Evolutionary conservation across 1,284 basidiomycete genomes (phyloP), one percentile per base, ranked within the genome.

Genomic region (Anthracocystis walkeri): DNA sequence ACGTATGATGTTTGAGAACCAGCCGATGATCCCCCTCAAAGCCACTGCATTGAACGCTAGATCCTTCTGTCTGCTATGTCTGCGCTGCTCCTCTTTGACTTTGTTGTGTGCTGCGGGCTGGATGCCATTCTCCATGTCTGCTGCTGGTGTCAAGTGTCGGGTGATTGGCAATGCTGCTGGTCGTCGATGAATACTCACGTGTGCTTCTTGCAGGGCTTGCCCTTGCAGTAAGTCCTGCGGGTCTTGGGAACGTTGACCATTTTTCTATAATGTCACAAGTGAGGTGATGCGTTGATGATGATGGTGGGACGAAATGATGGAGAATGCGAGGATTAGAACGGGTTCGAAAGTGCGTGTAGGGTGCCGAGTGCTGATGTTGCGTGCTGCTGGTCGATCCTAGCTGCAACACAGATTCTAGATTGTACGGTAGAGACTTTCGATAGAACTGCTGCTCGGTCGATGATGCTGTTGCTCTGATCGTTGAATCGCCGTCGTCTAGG

Each of bases 151-250:
- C 51, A 38, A 31, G 35, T 38, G 56, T 11, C 23, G 42, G 7
- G 33, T 35, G 40, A 12, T 29, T 18, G 27, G 16, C 10, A 14
- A 5, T 11, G 48, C 48, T 60, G 58, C 53, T 54, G 55, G 3
- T 41, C 38, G 58, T 50, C 31, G 63, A 46, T 14, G 31, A 4
- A 64, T 56, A 88, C 92, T 78, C 88, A 95, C 92, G 95, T 97
- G 91, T 98, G 95, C 89, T 97, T 97, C 89, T 90, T 92, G 94
- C 96, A 99, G 84, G 90, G 88, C 90, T 97, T 98, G 87, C 93
- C 93, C 90, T 97, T 97, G 93, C 96, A 98, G 90, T 91, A 95
- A 92, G 86, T 86, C 72, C 86, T 85, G 65, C 87, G 85, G 60
- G 87, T 87, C 82, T 86, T 86, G 62, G 85, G 85, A 77, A 87